Conservation (phyloP, 441 rosid genomes). For the Iberis amara region DNA sequence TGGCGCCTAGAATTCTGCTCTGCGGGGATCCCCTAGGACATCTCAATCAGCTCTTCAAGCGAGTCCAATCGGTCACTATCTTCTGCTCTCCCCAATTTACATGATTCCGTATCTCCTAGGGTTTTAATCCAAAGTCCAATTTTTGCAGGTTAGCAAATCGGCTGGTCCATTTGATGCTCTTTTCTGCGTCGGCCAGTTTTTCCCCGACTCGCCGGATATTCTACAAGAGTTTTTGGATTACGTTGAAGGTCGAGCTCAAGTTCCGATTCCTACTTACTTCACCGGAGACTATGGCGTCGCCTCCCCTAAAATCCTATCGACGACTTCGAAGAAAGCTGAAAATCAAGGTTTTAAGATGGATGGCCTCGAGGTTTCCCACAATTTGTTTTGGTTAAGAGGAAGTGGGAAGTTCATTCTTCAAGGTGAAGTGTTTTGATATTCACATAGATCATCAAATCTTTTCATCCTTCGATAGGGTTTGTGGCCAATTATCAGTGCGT, state of each 20-base stretch:
- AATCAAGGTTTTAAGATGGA: slow-evolving; percentile 85
- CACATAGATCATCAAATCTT: neutral
- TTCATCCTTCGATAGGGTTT: too few species aligned
- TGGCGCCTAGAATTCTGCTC: slow-evolving; percentile 76
- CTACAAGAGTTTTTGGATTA: slow-evolving; percentile 60
- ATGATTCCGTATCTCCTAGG: slow-evolving; percentile 7
- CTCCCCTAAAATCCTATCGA: slow-evolving; percentile 52
- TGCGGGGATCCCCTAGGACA: slow-evolving; percentile 86
- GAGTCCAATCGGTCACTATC: slow-evolving; percentile 50
- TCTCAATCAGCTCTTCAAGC: slow-evolving; percentile 76
- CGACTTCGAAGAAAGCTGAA: slow-evolving; percentile 48
- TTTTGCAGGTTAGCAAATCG: slow-evolving; percentile 67
- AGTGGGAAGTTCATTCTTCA: slow-evolving; percentile 81
- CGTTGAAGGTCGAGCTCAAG: slow-evolving; percentile 55
- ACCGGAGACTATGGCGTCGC: slow-evolving; percentile 82
- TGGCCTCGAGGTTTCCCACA: slow-evolving; percentile 57
- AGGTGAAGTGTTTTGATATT: slow-evolving; percentile 35
- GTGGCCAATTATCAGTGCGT: neutral
- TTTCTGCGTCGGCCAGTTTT: slow-evolving; percentile 88
- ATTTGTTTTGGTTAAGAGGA: slow-evolving; percentile 82
- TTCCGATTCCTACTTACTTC: slow-evolving; percentile 86
- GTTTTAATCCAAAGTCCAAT: slow-evolving; percentile 13
- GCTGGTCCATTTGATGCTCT: slow-evolving; percentile 89
- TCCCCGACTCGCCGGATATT: slow-evolving; percentile 60
- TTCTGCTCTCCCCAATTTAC: neutral